Conservation (phyloP, 306 rosid species). For the Comarum palustre region DNA sequence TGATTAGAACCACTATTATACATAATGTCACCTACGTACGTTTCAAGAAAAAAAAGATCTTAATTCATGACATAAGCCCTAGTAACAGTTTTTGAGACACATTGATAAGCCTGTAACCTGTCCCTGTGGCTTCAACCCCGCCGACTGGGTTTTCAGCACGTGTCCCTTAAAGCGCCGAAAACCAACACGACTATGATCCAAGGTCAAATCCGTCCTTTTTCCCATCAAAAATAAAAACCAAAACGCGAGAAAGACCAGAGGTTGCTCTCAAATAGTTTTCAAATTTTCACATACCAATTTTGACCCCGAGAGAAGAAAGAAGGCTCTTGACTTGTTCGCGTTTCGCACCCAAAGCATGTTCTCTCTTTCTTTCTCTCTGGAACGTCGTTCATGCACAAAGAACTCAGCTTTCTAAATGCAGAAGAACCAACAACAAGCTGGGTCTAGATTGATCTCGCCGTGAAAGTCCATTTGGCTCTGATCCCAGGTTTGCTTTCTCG, state of each 20-base stretch:
- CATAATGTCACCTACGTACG: too few relatives aligned
- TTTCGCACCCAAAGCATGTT: slow-evolving; percentile 46
- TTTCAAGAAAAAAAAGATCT: too few relatives aligned
- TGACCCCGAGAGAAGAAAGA: slow-evolving; percentile 1
- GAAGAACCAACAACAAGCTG: background rate
- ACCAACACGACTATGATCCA: background rate
- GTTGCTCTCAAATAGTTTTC: too few relatives aligned
- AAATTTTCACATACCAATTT: slow-evolving; percentile 19
- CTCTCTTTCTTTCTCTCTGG: slow-evolving; percentile 9
- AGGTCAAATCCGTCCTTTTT: slow-evolving; percentile 32
- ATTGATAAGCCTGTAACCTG: too few relatives aligned
- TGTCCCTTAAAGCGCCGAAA: background rate
- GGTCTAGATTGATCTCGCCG: background rate
- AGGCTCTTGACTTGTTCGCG: slow-evolving; percentile 28
- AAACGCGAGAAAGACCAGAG: background rate
- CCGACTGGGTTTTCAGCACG: background rate
- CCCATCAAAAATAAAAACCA: too few relatives aligned
- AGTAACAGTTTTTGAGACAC: too few relatives aligned
- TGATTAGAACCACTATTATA: too few relatives aligned
- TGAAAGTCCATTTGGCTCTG: background rate
- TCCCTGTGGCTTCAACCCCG: background rate
- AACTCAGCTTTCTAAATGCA: background rate
- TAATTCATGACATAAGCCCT: too few relatives aligned
- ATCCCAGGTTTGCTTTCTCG: background rate
- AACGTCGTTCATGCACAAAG: background rate